Evolutionary conservation across 306 rosid species (phyloP).

Genomic region (Ziziphus jujuba): DNA sequence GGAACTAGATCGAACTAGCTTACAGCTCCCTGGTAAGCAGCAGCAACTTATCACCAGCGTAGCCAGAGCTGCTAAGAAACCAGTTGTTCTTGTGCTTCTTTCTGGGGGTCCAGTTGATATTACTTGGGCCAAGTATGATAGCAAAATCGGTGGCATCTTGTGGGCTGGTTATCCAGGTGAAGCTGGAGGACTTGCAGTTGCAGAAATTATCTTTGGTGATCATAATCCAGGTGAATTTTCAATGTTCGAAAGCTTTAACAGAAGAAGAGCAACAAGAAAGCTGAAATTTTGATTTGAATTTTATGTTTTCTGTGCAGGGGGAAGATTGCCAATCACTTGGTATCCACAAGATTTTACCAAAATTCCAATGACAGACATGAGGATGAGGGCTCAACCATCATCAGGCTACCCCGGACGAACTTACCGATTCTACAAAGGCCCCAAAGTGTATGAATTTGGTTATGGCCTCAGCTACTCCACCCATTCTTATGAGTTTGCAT

Average conservation of each 20-base stretch:
- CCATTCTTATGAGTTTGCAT: conserved; percentile 51
- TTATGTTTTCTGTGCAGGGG: conserved; percentile 53
- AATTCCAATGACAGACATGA: conserved; percentile 95
- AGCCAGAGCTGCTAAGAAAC: conserved; percentile 67
- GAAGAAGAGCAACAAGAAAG: neutral
- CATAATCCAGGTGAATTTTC: conserved; percentile 73
- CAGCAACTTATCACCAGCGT: conserved; percentile 55
- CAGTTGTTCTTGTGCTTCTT: conserved; percentile 70
- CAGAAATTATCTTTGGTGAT: conserved; percentile 82
- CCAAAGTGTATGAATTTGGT: conserved; percentile 75
- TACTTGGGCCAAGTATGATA: conserved; percentile 57
- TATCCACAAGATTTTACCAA: conserved; percentile 62
- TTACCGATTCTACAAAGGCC: conserved; percentile 76
- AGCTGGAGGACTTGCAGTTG: conserved; percentile 79
- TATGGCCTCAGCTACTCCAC: conserved; percentile 88
- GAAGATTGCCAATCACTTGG: conserved; percentile 92
- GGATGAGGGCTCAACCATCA: conserved; percentile 73
- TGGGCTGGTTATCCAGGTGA: conserved; percentile 99
- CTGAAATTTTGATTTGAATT: conserved; percentile 11
- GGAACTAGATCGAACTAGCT: conserved; percentile 56
- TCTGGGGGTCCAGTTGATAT: conserved; percentile 90
- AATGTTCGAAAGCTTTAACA: neutral
- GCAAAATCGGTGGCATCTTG: conserved; percentile 72
- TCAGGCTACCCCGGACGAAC: conserved; percentile 82
- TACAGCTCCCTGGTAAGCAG: conserved; percentile 79